phyloP scores from a whole-genome alignment of 208 protist species.

The Trypanosoma melophagium region DNA sequence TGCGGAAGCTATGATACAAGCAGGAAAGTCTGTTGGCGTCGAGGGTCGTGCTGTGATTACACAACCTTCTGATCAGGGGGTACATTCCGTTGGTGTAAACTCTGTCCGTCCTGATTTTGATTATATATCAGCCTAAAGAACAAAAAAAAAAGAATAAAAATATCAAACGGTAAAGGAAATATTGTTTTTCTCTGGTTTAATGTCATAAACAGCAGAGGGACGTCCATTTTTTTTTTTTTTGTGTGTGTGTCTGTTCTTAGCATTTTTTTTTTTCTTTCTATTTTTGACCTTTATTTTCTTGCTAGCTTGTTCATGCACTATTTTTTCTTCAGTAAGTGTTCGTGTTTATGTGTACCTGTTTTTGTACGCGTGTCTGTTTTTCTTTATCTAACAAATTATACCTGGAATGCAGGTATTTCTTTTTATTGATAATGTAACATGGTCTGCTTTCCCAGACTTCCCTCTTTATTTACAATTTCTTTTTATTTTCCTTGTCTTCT shows the following conservation, averaged over 20 bases:
- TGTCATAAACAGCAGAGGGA: no score
- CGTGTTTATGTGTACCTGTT: no score
- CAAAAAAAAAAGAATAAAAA: neutral
- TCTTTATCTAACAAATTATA: no score
- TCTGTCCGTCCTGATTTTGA: slow-evolving; percentile 17
- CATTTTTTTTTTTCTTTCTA: neutral
- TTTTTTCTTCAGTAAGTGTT: no score
- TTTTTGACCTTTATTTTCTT: no score
- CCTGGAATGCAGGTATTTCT: no score
- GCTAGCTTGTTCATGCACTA: no score
- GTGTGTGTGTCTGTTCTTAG: neutral
- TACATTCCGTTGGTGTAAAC: slow-evolving; percentile 56
- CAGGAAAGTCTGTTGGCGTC: slow-evolving; percentile 54
- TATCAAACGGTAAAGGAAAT: neutral
- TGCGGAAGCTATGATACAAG: slow-evolving; percentile 76
- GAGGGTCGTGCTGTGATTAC: slow-evolving; percentile 76
- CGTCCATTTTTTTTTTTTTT: neutral
- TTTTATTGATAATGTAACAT: no score
- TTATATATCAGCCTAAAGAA: slow-evolving; percentile 28
- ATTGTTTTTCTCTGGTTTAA: neutral
- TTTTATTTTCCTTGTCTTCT: slow-evolving; percentile 8
- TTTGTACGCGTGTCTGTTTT: no score
- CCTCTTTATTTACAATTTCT: neutral
- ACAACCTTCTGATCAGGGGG: slow-evolving; percentile 69
- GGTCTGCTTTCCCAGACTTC: no score